Evolutionary conservation across 2,329 filamentous ascomycete genomes (phyloP).

Genomic region (Phoma sp.): DNA sequence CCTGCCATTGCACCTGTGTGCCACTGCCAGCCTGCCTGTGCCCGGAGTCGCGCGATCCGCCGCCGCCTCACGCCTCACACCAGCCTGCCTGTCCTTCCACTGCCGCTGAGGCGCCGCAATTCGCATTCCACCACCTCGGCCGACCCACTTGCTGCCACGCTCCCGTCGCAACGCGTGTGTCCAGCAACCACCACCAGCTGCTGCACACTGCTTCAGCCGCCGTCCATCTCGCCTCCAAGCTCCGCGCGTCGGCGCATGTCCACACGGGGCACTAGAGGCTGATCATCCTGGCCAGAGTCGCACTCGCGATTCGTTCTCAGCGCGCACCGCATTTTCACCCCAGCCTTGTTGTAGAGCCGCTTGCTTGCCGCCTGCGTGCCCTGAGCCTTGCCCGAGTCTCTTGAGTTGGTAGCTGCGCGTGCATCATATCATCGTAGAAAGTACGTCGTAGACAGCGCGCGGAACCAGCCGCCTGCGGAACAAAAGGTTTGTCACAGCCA

Average conservation of each 20-base stretch:
- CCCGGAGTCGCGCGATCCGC: conserved; percentile 19
- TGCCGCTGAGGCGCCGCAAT: conserved; percentile 22
- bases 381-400: conserved; percentile 18
- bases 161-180: conserved; percentile 11
- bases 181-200: conserved; percentile 11
- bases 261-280: conserved; percentile 17
- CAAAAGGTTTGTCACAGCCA: conserved; percentile 31
- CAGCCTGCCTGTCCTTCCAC: conserved; percentile 3
- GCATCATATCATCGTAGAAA: conserved; percentile 5
- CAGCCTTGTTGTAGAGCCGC: conserved; percentile 26
- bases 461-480: conserved; percentile 20
- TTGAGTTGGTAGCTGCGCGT: conserved; percentile 21
- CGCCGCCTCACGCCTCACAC: conserved; percentile 20
- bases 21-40: conserved; percentile 1
- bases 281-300: conserved; percentile 22
- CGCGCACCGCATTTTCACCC: conserved; percentile 12
- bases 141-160: conserved; percentile 18
- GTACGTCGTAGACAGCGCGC: conserved; percentile 13
- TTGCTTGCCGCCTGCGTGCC: conserved; percentile 16
- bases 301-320: conserved; percentile 12
- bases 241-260: conserved; percentile 13
- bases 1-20: conserved; percentile 4
- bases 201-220: conserved; percentile 3
- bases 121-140: conserved; percentile 22
- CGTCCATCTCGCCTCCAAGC: conserved; percentile 1